Conservation (phyloP, 495 filamentous ascomycete genomes). For the Penicillium turbatum region DNA sequence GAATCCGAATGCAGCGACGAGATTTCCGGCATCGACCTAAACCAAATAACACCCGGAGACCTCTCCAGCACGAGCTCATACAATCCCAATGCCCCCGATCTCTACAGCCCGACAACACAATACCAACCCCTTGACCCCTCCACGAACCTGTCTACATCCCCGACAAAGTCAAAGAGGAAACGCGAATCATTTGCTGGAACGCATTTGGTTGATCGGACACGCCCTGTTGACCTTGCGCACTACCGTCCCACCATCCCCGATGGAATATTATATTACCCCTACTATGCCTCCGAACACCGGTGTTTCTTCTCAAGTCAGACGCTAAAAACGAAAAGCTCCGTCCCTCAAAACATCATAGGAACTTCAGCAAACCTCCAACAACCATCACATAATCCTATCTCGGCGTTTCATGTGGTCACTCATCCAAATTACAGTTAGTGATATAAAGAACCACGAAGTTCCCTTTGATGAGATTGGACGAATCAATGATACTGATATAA, state of each 20-base stretch:
- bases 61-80: neutral
- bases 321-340: no score
- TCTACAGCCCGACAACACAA: neutral
- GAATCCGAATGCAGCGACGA: constrained; percentile 7
- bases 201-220: constrained; percentile 17
- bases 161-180: constrained; percentile 21
- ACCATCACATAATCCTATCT: no score
- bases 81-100: neutral
- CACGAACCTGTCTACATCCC: constrained; percentile 2
- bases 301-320: no score
- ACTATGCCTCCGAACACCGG: neutral
- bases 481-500: no score
- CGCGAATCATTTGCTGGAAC: constrained; percentile 16
- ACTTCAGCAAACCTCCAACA: no score
- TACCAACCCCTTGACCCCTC: neutral
- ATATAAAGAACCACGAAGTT: no score
- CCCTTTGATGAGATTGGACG: no score
- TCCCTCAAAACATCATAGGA: no score
- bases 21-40: neutral
- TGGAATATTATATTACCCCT: constrained; percentile 17
- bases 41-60: neutral
- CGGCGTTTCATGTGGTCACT: no score
- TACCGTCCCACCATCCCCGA: constrained; percentile 17
- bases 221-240: constrained; percentile 15
- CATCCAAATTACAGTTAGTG: no score